Evolutionary conservation across 352 stramenopile genomes (phyloP), one percentile per base, ranked within the genome.

Genomic region (Elongisporangium prolatum): DNA sequence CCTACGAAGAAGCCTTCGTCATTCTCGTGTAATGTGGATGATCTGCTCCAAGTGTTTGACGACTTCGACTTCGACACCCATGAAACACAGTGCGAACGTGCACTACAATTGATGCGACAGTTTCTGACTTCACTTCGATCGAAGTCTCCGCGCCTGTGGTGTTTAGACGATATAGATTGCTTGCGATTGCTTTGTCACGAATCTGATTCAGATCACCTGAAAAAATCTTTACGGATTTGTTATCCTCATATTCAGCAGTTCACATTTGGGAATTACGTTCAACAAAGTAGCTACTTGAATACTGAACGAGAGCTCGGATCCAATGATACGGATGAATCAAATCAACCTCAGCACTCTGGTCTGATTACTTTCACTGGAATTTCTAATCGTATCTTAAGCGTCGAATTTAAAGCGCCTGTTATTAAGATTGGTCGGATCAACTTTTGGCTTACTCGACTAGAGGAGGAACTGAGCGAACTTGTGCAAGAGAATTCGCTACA

Each of bases 361-460:
- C 38, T 63, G 10, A 64, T 67, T 14, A 48, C 21, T 21, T 50
- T 56, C 2, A 53, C 59, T 21, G 50, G 57, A 38, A 55, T 25
- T 48, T 5, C 61, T 3, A 11, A 14, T 8, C 10, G 48, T 24
- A 7, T n/a, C 1, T 24, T 63, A 40, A 50, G 47, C n/a, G n/a
- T 28, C 10, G 38, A 52, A 47, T 76, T 79, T 21, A 64, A 58
- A 14, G 38, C 60, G 21, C 60, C 77, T 2, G 77, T 88, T n/a
- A 64, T 84, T 14, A 90, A 88, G 68, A 85, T 90, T 17, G 80
- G 80, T 1, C 67, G 80, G 9, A 34, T 87, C 10, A 75, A 79
- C 25, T 90, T 90, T 56, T 90, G 80, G 80, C 68, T 90, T 24
- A 69, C 68, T 2, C 68, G 80, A 2, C 58, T 90, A 0, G 76